phyloP scores from a whole-genome alignment of 805 yeast species.

The Saccharomycopsis schoenii region DNA sequence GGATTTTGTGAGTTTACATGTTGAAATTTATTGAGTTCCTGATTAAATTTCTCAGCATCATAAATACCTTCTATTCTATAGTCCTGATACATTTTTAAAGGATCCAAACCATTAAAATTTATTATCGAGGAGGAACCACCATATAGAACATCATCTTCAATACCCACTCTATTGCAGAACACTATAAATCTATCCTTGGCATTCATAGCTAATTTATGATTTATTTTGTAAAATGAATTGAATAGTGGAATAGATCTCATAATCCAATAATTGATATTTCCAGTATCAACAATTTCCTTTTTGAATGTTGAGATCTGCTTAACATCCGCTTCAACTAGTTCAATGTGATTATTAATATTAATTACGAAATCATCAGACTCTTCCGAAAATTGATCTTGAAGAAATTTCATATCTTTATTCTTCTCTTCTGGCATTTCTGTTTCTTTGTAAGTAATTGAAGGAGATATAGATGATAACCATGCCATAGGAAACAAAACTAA shows the following conservation, averaged over 20 bases:
- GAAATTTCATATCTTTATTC: neutral
- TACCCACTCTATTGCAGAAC: slow-evolving; percentile 64
- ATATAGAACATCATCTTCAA: slow-evolving; percentile 59
- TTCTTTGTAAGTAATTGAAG: slow-evolving; percentile 8
- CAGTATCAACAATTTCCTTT: slow-evolving; percentile 30
- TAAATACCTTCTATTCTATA: neutral
- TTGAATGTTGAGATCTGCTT: neutral
- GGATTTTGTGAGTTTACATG: slow-evolving; percentile 33
- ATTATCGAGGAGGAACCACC: slow-evolving; percentile 56
- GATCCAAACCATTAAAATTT: slow-evolving; percentile 31
- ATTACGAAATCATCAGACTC: neutral
- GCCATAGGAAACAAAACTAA: slow-evolving; percentile 76
- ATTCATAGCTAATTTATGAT: neutral
- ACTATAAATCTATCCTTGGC: slow-evolving; percentile 31
- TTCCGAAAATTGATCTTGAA: neutral
- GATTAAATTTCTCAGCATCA: slow-evolving; percentile 22
- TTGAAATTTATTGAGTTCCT: slow-evolving; percentile 2
- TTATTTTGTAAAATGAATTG: slow-evolving; percentile 23
- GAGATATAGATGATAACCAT: slow-evolving; percentile 57
- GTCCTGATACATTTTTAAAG: neutral
- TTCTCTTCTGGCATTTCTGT: neutral
- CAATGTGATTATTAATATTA: neutral
- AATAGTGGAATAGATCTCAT: slow-evolving; percentile 57
- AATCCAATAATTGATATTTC: slow-evolving; percentile 66
- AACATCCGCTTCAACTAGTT: neutral